phyloP scores from a whole-genome alignment of 768 basidiomycete species.

The Boletales sp. region DNA sequence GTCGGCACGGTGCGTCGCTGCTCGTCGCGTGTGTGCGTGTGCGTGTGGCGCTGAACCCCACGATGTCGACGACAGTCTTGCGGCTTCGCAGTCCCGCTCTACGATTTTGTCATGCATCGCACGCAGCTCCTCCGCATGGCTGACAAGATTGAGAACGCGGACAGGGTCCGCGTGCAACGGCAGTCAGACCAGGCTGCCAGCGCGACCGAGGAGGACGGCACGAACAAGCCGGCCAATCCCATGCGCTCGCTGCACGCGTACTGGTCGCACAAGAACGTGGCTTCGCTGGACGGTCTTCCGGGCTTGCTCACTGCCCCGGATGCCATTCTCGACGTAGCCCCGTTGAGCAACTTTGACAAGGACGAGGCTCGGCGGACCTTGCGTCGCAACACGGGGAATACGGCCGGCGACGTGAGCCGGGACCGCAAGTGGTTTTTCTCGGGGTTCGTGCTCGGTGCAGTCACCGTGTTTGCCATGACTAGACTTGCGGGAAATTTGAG shows the following conservation, averaged over 20 bases:
- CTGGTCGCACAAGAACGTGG: conserved; percentile 48
- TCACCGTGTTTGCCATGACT: conserved; percentile 6
- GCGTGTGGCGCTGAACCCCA: not conserved
- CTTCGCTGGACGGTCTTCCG: conserved; percentile 58
- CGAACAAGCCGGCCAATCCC: not conserved
- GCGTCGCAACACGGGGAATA: not conserved
- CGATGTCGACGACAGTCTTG: conserved; percentile 56
- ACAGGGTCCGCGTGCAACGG: conserved; percentile 25
- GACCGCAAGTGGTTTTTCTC: conserved; percentile 11
- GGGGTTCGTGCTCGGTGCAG: conserved; percentile 19
- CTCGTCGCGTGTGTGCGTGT: not conserved
- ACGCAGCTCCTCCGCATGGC: conserved; percentile 43
- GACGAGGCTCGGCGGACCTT: conserved; percentile 12
- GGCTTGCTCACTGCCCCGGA: conserved; percentile 36
- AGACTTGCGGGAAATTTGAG: not conserved
- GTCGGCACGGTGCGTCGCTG: conserved; percentile 41
- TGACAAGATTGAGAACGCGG: conserved; percentile 39
- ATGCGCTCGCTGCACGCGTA: conserved; percentile 45
- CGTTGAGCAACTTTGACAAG: conserved; percentile 16
- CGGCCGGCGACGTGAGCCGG: not conserved
- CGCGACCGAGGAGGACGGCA: not conserved
- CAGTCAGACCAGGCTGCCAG: too few relatives aligned
- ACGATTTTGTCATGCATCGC: conserved; percentile 55
- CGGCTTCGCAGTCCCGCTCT: conserved; percentile 62
- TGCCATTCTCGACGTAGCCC: conserved; percentile 5